Base-by-base conservation (phyloP, 2,329 filamentous ascomycete genomes). In the Trichoderma polysporum region DNA sequence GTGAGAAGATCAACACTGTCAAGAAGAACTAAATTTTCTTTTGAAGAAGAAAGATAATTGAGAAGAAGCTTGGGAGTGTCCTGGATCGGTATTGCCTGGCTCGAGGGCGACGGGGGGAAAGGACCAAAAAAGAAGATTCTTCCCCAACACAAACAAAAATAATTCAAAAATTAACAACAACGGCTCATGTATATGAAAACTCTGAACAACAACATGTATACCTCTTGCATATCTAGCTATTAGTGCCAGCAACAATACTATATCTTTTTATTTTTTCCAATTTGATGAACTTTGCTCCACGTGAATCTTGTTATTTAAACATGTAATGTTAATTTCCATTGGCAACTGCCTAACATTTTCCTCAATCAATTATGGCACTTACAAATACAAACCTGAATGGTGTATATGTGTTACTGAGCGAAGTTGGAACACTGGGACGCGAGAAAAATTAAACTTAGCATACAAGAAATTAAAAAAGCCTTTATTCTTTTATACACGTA, bases 1-100 rank as follows among this genome's bases (percentile, higher is more conserved):
- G 90, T 68, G 81, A 81, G 73, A 85, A 85, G 70, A 70, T 63
- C 33, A 63, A 62, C 58, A 50, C 31, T n/a, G n/a, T n/a, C 10
- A 29, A 50, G 47, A 53, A 62, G 59, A 5, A 62, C 13, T 62
- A 62, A 39, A 52, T 27, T 52, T 35, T 10, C 12, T 53, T n/a
- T 53, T 31, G 35, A 60, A 25, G 19, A 37, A 19, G 19, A 2
- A n/a, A 22, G 15, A 5, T 19, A 61, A 15, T 22, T 15, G 27
- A 39, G 27, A 27, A 56, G 15, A 8, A 56, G 53, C 19, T 39
- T 37, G 33, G 25, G 13, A 22, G 17, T 54, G 29, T 45, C 7
- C 22, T 19, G 4, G 31, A 53, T 31, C 35, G 31, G 33, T 52
- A 52, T 41, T 52, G 35, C 17, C 29, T 33, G 50, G 37, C 37